Percentiles rank a stretch among this genome's conserved stretches.
phyloP scores from a whole-genome alignment of 768 basidiomycete genomes.

The Lactifluus hygrophoroides region DNA sequence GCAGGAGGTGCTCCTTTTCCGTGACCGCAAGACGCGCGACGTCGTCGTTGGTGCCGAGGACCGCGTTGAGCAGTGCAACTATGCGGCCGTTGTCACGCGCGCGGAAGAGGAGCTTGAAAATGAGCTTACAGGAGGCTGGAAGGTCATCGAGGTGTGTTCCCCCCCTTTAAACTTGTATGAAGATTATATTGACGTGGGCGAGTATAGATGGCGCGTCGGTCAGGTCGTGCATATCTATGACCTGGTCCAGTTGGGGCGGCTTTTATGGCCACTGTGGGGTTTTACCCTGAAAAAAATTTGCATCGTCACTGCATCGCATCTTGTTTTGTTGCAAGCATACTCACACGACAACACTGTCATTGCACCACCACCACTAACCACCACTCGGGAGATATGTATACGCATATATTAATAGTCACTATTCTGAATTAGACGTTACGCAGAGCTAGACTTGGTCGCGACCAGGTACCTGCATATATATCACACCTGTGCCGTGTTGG shows the following conservation, averaged over 20 bases:
- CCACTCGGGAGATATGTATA: constrained; percentile 15
- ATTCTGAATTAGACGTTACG: constrained; percentile 2
- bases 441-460: not conserved
- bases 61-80: constrained; percentile 87
- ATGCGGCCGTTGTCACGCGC: constrained; percentile 86
- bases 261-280: not conserved
- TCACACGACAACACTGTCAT: not conserved
- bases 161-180: not conserved
- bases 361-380: constrained; percentile 4
- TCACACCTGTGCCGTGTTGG: not conserved
- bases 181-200: constrained; percentile 4
- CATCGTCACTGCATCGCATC: constrained; percentile 1
- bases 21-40: constrained; percentile 83
- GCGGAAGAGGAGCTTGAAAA: constrained; percentile 82
- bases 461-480: not conserved
- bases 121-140: constrained; percentile 96
- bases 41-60: constrained; percentile 81
- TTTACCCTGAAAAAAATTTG: not conserved
- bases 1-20: constrained; percentile 89
- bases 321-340: constrained; percentile 9
- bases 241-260: not conserved
- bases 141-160: constrained; percentile 78
- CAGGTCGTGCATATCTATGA: constrained; percentile 42
- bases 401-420: constrained; percentile 13
- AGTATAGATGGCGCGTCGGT: constrained; percentile 42